phyloP scores from a whole-genome alignment of 208 protist genomes.

The Wallacemonas sp. region DNA sequence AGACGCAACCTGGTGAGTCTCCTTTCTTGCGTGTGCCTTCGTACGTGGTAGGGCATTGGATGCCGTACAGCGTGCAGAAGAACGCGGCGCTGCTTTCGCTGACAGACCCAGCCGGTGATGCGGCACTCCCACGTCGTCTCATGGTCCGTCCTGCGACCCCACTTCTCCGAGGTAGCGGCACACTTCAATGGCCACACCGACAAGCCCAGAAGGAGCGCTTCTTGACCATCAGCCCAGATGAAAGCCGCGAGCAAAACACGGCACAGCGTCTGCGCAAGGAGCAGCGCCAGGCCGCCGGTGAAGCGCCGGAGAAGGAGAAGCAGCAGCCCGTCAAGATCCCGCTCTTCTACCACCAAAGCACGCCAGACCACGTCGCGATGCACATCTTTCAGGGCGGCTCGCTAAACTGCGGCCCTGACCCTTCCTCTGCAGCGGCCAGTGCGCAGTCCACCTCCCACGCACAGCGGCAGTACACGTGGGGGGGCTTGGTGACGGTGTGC shows the following conservation, averaged over 20 bases:
- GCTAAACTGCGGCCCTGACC: constrained; percentile 37
- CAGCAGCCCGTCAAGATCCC: constrained; percentile 26
- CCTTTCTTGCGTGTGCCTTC: constrained; percentile 25
- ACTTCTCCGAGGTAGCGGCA: constrained; percentile 46
- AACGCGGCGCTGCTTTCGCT: constrained; percentile 25
- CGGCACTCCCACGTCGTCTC: constrained; percentile 48
- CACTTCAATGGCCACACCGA: constrained; percentile 35
- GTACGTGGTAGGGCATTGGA: constrained; percentile 48
- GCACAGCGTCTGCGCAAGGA: constrained; percentile 27
- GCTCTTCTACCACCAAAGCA: constrained; percentile 43
- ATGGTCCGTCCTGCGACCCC: constrained; percentile 28
- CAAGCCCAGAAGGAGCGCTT: constrained; percentile 19
- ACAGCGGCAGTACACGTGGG: no score
- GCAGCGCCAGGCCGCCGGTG: constrained; percentile 19
- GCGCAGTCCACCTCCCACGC: no score
- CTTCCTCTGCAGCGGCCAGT: no score
- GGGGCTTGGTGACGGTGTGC: constrained; percentile 40
- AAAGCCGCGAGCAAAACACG: neutral
- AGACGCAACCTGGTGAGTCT: constrained; percentile 8
- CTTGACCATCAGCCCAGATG: constrained; percentile 11
- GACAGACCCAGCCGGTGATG: constrained; percentile 50
- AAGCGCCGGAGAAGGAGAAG: constrained; percentile 30
- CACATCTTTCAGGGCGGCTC: constrained; percentile 35
- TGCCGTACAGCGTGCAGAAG: constrained; percentile 30
- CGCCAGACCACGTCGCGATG: constrained; percentile 38